Conservation (phyloP, 306 rosid species). For the Vachellia collinsii region DNA sequence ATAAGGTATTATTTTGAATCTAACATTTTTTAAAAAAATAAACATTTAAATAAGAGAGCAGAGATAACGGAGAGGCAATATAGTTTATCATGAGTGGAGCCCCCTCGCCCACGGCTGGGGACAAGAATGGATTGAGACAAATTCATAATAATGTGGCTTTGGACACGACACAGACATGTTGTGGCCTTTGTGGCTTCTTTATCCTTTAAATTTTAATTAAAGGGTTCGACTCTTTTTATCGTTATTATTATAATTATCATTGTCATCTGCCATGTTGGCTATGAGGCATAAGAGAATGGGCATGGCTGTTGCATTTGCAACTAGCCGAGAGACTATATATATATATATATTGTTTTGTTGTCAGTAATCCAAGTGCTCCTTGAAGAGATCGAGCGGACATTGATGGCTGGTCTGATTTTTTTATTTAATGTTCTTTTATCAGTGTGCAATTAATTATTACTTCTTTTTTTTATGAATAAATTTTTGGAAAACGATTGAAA, state of each 20-base stretch:
- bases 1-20: no score
- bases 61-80: neutral
- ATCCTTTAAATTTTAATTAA: neutral
- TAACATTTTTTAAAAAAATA: no score
- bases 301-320: neutral
- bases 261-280: neutral
- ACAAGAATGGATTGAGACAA: neutral
- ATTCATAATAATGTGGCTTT: neutral
- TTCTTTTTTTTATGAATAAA: no score
- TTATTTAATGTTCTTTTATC: neutral
- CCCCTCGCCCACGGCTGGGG: neutral
- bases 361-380: neutral
- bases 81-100: neutral
- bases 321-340: neutral
- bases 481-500: no score
- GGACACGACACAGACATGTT: constrained; percentile 1
- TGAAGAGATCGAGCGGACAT: neutral
- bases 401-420: neutral
- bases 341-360: neutral
- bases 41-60: no score
- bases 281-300: neutral
- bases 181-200: neutral
- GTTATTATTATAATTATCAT: neutral
- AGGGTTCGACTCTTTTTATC: neutral
- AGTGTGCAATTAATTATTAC: neutral